A percentile compares a stretch with the other conserved stretches of the same genome.
Conservation (phyloP, 2,329 filamentous ascomycete genomes). For the Hypoxylon sp. region DNA sequence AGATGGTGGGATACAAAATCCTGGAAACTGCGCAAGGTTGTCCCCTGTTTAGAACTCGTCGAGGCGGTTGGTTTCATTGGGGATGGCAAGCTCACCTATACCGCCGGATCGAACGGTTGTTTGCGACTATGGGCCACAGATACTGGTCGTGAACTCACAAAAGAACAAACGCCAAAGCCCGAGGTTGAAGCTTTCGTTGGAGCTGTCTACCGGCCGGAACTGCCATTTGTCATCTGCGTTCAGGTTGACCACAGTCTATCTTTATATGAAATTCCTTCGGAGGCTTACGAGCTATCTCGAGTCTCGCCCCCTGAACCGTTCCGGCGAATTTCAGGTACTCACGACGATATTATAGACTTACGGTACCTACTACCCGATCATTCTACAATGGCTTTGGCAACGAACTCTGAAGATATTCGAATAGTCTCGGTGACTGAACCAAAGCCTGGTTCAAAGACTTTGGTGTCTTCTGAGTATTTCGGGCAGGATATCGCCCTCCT, state of each 20-base stretch:
- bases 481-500: slow-evolving; percentile 89
- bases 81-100: slow-evolving; percentile 79
- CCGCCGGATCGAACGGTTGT: slow-evolving; percentile 85
- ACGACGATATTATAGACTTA: slow-evolving; percentile 97
- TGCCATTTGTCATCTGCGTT: slow-evolving; percentile 82
- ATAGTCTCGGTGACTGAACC: slow-evolving; percentile 78
- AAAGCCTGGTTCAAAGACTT: slow-evolving; percentile 49
- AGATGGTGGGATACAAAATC: slow-evolving; percentile 90
- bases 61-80: slow-evolving; percentile 86
- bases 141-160: slow-evolving; percentile 82
- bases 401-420: slow-evolving; percentile 93
- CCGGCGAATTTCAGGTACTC: slow-evolving; percentile 90
- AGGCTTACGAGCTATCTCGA: slow-evolving; percentile 53
- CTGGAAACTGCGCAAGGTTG: slow-evolving; percentile 85
- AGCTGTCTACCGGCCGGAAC: slow-evolving; percentile 73
- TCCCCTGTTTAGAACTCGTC: slow-evolving; percentile 86
- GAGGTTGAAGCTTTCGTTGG: slow-evolving; percentile 78
- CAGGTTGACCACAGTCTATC: slow-evolving; percentile 91
- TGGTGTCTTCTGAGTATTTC: slow-evolving; percentile 72
- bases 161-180: slow-evolving; percentile 73
- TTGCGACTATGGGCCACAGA: slow-evolving; percentile 87
- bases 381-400: slow-evolving; percentile 88
- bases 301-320: slow-evolving; percentile 65
- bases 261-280: slow-evolving; percentile 70
- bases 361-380: slow-evolving; percentile 85